A percentile compares a stretch with the other conserved stretches of the same genome.
phyloP scores from a whole-genome alignment of 2,329 filamentous ascomycete genomes.

The Aspergillus intermedius region DNA sequence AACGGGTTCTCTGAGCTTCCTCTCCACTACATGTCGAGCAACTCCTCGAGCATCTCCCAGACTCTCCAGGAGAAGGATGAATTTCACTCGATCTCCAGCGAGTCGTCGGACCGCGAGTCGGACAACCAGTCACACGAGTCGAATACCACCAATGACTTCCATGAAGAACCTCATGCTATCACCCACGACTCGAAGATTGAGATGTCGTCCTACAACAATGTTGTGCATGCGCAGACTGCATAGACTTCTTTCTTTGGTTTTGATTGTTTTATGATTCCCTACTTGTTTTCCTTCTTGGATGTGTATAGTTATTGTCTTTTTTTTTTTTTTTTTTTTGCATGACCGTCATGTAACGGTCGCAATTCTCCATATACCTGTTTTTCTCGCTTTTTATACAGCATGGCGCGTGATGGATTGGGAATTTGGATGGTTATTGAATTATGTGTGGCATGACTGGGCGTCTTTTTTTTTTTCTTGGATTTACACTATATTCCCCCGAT shows the following conservation, averaged over 20 bases:
- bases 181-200: neutral
- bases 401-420: neutral
- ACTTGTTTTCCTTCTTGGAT: neutral
- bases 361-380: neutral
- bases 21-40: conserved; percentile 7
- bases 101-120: conserved; percentile 19
- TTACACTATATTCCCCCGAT: neutral
- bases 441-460: neutral
- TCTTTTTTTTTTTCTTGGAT: neutral
- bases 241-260: neutral
- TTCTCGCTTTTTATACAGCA: neutral
- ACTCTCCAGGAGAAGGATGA: conserved; percentile 28
- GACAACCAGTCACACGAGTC: neutral
- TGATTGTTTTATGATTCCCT: neutral
- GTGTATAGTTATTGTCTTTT: neutral
- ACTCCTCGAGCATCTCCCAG: conserved; percentile 7
- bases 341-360: neutral
- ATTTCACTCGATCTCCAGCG: conserved; percentile 36
- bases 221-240: neutral
- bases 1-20: conserved; percentile 13
- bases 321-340: neutral
- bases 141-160: neutral
- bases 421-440: neutral
- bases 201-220: neutral
- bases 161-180: neutral